phyloP scores from a whole-genome alignment of 257 asterid species.

The Forsythia suspensa region DNA sequence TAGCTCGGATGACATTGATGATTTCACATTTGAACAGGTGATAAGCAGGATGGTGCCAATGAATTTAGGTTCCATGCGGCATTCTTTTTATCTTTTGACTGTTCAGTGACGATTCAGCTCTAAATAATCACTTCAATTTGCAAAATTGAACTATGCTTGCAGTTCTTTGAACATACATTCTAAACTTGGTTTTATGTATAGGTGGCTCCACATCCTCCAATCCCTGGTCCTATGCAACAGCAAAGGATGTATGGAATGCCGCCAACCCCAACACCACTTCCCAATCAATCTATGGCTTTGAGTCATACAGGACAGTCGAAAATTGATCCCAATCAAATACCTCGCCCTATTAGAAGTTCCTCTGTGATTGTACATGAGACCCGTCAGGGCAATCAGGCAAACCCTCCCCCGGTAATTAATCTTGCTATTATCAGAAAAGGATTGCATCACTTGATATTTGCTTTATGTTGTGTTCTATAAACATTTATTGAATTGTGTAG shows the following conservation, averaged over 20 bases:
- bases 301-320: conserved; percentile 80
- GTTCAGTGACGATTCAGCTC: conserved; percentile 5
- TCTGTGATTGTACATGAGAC: conserved; percentile 78
- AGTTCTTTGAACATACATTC: conserved; percentile 22
- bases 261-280: conserved; percentile 47
- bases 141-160: not conserved
- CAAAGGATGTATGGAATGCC: conserved; percentile 88
- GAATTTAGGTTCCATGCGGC: not conserved
- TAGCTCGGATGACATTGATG: not conserved
- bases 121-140: conserved; percentile 11
- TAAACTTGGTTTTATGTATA: conserved; percentile 38
- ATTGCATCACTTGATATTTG: not conserved
- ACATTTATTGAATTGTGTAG: conserved; percentile 4
- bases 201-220: conserved; percentile 70
- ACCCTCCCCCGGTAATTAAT: conserved; percentile 88
- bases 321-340: conserved; percentile 97
- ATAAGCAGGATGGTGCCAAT: conserved; percentile 10
- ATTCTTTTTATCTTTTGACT: not conserved
- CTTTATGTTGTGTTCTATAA: not conserved
- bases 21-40: conserved; percentile 16
- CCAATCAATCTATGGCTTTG: conserved; percentile 74
- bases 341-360: conserved; percentile 76
- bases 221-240: conserved; percentile 57
- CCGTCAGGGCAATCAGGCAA: conserved; percentile 97
- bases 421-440: not conserved